These are phyloP conservation scores for Talaromyces sp. DNA, from an alignment of 2,329 filamentous ascomycete species.

Conservation along the genomic window DNA sequence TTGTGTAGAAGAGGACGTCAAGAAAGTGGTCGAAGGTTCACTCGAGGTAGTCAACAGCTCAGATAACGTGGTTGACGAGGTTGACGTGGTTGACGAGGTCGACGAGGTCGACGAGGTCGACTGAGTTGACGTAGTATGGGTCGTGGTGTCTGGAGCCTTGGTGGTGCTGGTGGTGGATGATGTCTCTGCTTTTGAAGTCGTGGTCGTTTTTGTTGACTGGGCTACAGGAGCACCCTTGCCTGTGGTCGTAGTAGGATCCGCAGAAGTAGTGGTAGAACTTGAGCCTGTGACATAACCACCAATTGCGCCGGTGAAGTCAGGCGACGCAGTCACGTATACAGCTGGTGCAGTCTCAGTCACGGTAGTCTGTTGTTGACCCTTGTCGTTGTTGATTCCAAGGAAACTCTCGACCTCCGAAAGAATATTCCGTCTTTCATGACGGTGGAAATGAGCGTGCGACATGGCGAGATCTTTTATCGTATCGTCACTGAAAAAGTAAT, in stretches of 20 bases:
- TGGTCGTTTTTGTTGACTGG: constrained; percentile 5
- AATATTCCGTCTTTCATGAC: constrained; percentile 12
- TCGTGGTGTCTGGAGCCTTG: constrained; percentile 5
- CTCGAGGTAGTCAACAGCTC: constrained; percentile 12
- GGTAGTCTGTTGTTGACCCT: not conserved
- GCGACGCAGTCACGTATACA: constrained; percentile 51
- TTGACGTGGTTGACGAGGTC: constrained; percentile 9
- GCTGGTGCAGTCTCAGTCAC: constrained; percentile 26
- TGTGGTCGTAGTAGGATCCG: constrained; percentile 11
- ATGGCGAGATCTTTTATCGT: constrained; percentile 7
- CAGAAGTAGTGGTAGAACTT: constrained; percentile 13
- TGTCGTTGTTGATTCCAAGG: not conserved
- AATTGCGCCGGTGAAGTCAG: constrained; percentile 52
- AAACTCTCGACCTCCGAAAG: constrained; percentile 6
- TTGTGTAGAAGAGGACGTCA: constrained; percentile 13
- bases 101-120: constrained; percentile 2
- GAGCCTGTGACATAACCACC: constrained; percentile 45
- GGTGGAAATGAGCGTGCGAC: constrained; percentile 16
- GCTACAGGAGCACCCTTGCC: constrained; percentile 19
- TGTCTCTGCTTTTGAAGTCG: not conserved
- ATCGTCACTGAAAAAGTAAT: not conserved
- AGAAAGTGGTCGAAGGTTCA: constrained; percentile 14
- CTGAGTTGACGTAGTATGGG: not conserved
- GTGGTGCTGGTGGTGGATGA: not conserved
- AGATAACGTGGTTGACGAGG: constrained; percentile 3